Base-by-base conservation (phyloP, 2,329 filamentous ascomycete genomes). In the Cadophora luteo-olivacea region DNA sequence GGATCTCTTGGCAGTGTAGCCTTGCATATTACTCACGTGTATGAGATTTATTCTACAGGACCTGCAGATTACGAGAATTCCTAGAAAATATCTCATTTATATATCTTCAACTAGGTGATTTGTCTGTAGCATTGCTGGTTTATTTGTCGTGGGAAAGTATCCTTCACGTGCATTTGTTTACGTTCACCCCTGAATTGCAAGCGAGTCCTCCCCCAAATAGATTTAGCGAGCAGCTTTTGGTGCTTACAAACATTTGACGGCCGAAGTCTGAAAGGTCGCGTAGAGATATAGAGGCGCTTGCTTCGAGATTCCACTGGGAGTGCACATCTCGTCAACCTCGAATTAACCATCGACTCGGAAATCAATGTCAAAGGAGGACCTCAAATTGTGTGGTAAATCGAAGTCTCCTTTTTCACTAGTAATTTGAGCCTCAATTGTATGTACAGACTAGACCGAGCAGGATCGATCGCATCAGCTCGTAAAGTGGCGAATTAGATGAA, bases 1-100 rank as follows among this genome's bases (percentile, higher is more conserved):
- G 58, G 61, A 45, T 45, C 7, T 61, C 65, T 66, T 66, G 65
- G 65, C 65, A 62, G 48, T 48, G 65, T 66, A 66, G 65, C 65
- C 65, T 62, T 66, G 65, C 65, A 66, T 66, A 57, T n/a, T 45
- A 19, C 61, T 63, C 41, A 48, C 61, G 29, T 49, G 41, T 2
- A 33, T 9, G 19, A n/a, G n/a, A n/a, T n/a, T n/a, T n/a, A n/a
- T n/a, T n/a, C n/a, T n/a, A n/a, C n/a, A n/a, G n/a, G n/a, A n/a
- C n/a, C n/a, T n/a, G n/a, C n/a, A n/a, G n/a, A n/a, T n/a, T n/a
- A n/a, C n/a, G n/a, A n/a, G n/a, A n/a, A n/a, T n/a, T n/a, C n/a
- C n/a, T n/a, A n/a, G n/a, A n/a, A n/a, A n/a, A n/a, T n/a, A n/a
- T n/a, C n/a, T n/a, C n/a, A n/a, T n/a, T n/a, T n/a, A n/a, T n/a